Evolutionary conservation across 257 asterid genomes (phyloP).

Genomic region (Solanum habrochaites): DNA sequence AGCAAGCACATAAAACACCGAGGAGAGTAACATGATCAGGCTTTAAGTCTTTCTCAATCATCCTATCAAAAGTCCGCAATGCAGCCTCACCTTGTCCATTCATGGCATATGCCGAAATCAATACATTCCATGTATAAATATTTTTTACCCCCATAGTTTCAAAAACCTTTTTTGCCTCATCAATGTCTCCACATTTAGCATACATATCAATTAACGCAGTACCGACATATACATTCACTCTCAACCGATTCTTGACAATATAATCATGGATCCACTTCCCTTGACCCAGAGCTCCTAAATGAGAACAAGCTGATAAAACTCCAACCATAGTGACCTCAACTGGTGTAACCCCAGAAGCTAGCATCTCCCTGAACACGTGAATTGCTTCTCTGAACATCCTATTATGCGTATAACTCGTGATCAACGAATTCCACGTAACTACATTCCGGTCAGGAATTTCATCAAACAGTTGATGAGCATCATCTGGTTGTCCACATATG

Average conservation of each 20-base stretch:
- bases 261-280: slow-evolving; percentile 14
- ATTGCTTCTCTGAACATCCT: slow-evolving; percentile 16
- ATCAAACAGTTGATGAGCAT: slow-evolving; percentile 15
- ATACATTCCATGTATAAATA: slow-evolving; percentile 18
- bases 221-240: slow-evolving; percentile 9
- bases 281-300: slow-evolving; percentile 10
- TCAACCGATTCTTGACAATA: not conserved
- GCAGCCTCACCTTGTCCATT: slow-evolving; percentile 22
- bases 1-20: slow-evolving; percentile 18
- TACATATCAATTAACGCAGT: slow-evolving; percentile 22
- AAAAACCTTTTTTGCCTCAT: slow-evolving; percentile 10
- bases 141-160: slow-evolving; percentile 4
- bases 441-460: slow-evolving; percentile 11
- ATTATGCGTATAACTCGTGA: slow-evolving; percentile 20
- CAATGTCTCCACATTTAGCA: slow-evolving; percentile 21
- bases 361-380: slow-evolving; percentile 13
- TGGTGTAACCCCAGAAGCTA: slow-evolving; percentile 1
- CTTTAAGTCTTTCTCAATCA: not conserved
- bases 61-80: slow-evolving; percentile 7
- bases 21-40: slow-evolving; percentile 22
- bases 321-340: slow-evolving; percentile 13
- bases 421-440: slow-evolving; percentile 24
- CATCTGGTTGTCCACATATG: not conserved
- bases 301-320: slow-evolving; percentile 24
- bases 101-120: slow-evolving; percentile 24